Evolutionary conservation across 2,329 filamentous ascomycete genomes (phyloP).

Genomic region (Cercospora sojina): DNA sequence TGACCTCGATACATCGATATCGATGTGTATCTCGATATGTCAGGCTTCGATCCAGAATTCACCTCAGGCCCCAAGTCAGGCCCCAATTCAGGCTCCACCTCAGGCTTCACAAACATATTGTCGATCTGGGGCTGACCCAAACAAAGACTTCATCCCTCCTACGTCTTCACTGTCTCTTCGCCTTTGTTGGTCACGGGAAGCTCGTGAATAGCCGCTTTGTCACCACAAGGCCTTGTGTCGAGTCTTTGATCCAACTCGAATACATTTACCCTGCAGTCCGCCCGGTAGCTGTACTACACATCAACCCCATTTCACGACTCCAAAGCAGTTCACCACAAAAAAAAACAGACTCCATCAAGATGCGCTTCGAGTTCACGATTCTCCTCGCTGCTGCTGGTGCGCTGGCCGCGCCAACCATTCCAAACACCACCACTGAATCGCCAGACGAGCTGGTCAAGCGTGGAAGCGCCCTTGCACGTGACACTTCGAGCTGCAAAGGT

Average conservation of each 20-base stretch:
- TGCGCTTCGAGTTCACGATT: slow-evolving; percentile 14
- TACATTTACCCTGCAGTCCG: neutral
- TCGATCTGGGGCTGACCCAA: neutral
- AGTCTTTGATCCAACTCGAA: neutral
- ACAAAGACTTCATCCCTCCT: neutral
- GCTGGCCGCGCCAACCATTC: slow-evolving; percentile 20
- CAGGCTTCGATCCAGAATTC: neutral
- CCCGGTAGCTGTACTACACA: neutral
- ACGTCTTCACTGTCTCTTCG: neutral
- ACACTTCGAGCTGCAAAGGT: slow-evolving; percentile 18
- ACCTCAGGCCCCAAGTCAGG: neutral
- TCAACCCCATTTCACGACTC: neutral
- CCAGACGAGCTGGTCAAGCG: slow-evolving; percentile 5
- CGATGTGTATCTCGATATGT: neutral
- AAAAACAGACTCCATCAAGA: neutral
- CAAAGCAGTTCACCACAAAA: neutral
- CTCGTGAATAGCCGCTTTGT: neutral
- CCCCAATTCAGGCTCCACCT: neutral
- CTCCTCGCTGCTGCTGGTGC: slow-evolving; percentile 18
- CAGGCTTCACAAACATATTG: neutral
- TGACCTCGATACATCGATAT: neutral
- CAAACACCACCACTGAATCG: neutral
- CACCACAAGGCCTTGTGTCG: neutral
- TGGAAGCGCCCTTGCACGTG: neutral
- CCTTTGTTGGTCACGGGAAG: neutral